Percentiles rank a stretch among this genome's conserved stretches.
Conservation (phyloP, 1,284 basidiomycete genomes). For the Naganishia cerealis region DNA sequence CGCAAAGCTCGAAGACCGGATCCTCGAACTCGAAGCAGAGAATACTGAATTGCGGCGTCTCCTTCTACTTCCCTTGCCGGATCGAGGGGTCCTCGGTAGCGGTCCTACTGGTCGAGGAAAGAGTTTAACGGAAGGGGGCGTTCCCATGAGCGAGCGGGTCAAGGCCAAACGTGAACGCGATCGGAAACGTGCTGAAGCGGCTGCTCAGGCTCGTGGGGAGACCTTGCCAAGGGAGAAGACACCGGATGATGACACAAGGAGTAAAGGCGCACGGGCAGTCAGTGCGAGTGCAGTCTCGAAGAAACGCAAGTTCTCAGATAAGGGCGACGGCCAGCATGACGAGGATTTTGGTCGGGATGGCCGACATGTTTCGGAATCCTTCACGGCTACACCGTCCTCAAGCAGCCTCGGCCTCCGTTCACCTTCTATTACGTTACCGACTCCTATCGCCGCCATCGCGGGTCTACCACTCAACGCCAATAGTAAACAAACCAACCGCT, state of each 20-base stretch:
- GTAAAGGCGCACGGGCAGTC: constrained; percentile 24
- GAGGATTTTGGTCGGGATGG: constrained; percentile 7
- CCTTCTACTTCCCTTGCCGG: constrained; percentile 68
- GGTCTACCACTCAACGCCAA: constrained; percentile 4
- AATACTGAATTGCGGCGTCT: constrained; percentile 53
- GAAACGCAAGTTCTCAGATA: constrained; percentile 18
- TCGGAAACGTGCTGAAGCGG: constrained; percentile 29
- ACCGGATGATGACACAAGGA: constrained; percentile 30
- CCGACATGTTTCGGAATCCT: constrained; percentile 24
- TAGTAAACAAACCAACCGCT: not conserved
- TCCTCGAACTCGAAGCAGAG: constrained; percentile 50
- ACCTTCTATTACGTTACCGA: constrained; percentile 15
- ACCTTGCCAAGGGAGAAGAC: constrained; percentile 12
- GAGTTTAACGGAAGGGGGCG: constrained; percentile 52
- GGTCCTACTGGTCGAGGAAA: constrained; percentile 55
- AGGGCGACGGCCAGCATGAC: constrained; percentile 4
- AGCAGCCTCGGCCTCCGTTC: constrained; percentile 21
- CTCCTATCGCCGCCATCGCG: constrained; percentile 3
- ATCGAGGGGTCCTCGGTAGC: constrained; percentile 50
- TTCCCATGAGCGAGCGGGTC: constrained; percentile 54
- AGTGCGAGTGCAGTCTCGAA: constrained; percentile 15
- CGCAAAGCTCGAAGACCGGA: constrained; percentile 49
- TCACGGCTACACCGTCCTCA: constrained; percentile 23
- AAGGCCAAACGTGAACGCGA: constrained; percentile 49
- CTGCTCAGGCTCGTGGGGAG: constrained; percentile 21